A percentile compares a stretch with the other conserved stretches of the same genome.
Conservation (phyloP, 495 filamentous ascomycete species). For the Penicillium canescens region DNA sequence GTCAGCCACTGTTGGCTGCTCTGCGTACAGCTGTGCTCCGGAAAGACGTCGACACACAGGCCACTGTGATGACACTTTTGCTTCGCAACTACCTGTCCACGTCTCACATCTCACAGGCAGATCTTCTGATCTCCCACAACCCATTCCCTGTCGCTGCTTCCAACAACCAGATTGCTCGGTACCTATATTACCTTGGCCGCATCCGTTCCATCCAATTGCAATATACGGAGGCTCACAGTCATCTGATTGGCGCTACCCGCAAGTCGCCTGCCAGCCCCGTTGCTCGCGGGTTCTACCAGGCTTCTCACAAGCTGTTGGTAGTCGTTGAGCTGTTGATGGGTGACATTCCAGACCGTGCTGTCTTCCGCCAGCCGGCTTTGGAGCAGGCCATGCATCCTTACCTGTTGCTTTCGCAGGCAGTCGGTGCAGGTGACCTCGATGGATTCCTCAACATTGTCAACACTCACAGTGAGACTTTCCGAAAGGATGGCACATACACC, state of each 20-base stretch:
- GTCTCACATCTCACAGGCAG: constrained; percentile 95
- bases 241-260: constrained; percentile 85
- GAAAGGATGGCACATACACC: constrained; percentile 91
- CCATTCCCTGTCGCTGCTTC: constrained; percentile 89
- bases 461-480: constrained; percentile 78
- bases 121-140: constrained; percentile 91
- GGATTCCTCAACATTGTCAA: constrained; percentile 84
- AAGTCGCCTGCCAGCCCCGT: constrained; percentile 89
- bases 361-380: constrained; percentile 85
- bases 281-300: constrained; percentile 91
- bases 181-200: constrained; percentile 92
- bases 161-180: constrained; percentile 96
- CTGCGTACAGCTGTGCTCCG: constrained; percentile 90
- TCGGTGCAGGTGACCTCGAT: constrained; percentile 91
- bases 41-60: constrained; percentile 95
- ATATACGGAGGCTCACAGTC: constrained; percentile 95
- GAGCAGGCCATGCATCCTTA: constrained; percentile 88
- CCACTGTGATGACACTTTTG: constrained; percentile 88
- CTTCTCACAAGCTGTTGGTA: constrained; percentile 87
- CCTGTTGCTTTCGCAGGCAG: constrained; percentile 88
- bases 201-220: constrained; percentile 94
- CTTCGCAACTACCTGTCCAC: constrained; percentile 96
- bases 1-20: constrained; percentile 81
- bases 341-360: constrained; percentile 91
- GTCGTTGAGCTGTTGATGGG: constrained; percentile 98